Evolutionary conservation across 192 early-diverging fungal species (phyloP).

Genomic region (Rhizophagus sp.): DNA sequence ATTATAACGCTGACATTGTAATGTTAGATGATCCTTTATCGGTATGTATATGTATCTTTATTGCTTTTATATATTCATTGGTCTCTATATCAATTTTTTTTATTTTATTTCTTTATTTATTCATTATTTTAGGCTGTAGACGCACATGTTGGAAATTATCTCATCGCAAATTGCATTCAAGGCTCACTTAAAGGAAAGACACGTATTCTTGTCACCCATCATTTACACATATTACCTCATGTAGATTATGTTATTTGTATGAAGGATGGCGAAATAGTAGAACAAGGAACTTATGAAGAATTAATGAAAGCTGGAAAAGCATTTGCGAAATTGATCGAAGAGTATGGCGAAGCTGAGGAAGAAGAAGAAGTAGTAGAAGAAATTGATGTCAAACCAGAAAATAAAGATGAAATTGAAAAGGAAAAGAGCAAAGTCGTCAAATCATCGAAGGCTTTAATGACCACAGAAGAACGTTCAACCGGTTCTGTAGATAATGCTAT

Average conservation of each 20-base stretch:
- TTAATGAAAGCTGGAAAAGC: constrained; percentile 65
- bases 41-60: not conserved
- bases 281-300: constrained; percentile 61
- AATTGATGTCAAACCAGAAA: constrained; percentile 31
- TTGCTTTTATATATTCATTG: not conserved
- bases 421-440: not conserved
- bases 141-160: constrained; percentile 45
- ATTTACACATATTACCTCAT: constrained; percentile 41
- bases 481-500: constrained; percentile 65
- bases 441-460: constrained; percentile 62
- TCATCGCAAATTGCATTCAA: constrained; percentile 51
- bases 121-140: constrained; percentile 33
- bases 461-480: constrained; percentile 76
- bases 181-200: constrained; percentile 50
- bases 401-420: constrained; percentile 15
- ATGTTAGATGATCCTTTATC: constrained; percentile 69
- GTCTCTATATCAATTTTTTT: not conserved
- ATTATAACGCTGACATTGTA: constrained; percentile 65
- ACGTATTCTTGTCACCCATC: constrained; percentile 68
- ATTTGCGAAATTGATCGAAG: constrained; percentile 62
- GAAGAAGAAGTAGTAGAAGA: constrained; percentile 49
- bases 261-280: constrained; percentile 51
- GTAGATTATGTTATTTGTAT: constrained; percentile 57
- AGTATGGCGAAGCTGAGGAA: constrained; percentile 40
- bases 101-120: not conserved